Evolutionary conservation across 129 eudicot species (phyloP).

Genomic region (Scalesia atractyloides): DNA sequence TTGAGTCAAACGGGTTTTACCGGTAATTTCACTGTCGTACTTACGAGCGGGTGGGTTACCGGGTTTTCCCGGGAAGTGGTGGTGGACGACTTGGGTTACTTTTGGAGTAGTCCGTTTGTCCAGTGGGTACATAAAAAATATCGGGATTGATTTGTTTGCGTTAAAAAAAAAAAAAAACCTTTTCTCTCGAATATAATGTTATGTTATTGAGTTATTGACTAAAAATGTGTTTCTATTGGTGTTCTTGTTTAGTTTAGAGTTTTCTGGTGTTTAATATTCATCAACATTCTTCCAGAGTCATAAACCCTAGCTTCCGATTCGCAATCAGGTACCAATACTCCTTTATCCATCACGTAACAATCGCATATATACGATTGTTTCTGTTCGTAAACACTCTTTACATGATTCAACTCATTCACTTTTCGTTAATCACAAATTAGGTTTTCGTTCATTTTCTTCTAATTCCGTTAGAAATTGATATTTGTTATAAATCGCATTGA

Average conservation of each 20-base stretch:
- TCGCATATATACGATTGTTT: conserved; percentile 4
- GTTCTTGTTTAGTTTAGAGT: background rate
- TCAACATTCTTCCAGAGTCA: conserved; percentile 11
- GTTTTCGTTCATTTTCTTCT: background rate
- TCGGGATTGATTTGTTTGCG: too few relatives aligned
- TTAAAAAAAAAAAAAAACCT: too few relatives aligned
- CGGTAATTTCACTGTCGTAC: too few relatives aligned
- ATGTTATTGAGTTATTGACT: too few relatives aligned
- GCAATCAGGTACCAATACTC: conserved; percentile 9
- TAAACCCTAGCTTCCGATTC: conserved; percentile 32
- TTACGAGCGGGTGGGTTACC: too few relatives aligned
- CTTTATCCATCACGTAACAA: background rate
- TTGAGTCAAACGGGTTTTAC: too few relatives aligned
- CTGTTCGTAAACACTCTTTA: conserved; percentile 12
- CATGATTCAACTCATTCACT: background rate
- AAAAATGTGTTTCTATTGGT: background rate
- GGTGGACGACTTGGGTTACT: too few relatives aligned
- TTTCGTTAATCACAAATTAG: conserved; percentile 22
- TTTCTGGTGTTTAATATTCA: conserved; percentile 2
- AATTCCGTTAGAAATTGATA: background rate
- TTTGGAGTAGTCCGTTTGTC: too few relatives aligned
- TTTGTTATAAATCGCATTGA: too few relatives aligned
- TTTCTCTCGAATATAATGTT: too few relatives aligned
- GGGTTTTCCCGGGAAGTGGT: too few relatives aligned
- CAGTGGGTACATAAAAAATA: too few relatives aligned